Percentiles rank a stretch among this genome's conserved stretches.
phyloP scores from a whole-genome alignment of 2,329 filamentous ascomycete genomes.

The Neocatenulostroma microsporum region DNA sequence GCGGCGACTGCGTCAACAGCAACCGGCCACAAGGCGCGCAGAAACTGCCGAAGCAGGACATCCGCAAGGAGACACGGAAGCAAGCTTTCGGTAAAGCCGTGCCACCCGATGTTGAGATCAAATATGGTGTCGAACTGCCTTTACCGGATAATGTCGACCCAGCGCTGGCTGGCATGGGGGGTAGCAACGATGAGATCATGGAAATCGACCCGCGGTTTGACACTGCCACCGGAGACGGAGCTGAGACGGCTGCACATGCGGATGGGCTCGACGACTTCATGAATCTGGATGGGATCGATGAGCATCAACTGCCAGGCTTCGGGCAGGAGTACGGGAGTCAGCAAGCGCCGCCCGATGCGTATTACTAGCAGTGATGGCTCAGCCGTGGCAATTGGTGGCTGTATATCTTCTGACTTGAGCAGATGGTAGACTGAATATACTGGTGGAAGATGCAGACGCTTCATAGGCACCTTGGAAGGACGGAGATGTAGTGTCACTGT shows the following conservation, averaged over 20 bases:
- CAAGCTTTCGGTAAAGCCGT: conserved; percentile 38
- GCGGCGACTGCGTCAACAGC: conserved; percentile 29
- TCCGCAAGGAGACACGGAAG: conserved; percentile 26
- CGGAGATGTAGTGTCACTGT: too few relatives aligned
- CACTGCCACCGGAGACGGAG: conserved; percentile 17
- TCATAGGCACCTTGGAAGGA: too few relatives aligned
- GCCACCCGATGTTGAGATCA: conserved; percentile 31
- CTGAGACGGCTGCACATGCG: conserved; percentile 6
- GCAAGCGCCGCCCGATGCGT: too few relatives aligned
- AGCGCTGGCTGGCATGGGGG: conserved; percentile 7
- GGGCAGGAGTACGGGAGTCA: conserved; percentile 20
- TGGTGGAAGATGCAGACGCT: too few relatives aligned
- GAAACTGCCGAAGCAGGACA: conserved; percentile 23
- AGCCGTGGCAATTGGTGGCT: too few relatives aligned
- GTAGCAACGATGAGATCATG: conserved; percentile 8
- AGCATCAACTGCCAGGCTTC: conserved; percentile 24
- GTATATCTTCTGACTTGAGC: too few relatives aligned
- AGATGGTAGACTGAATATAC: too few relatives aligned
- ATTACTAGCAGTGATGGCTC: too few relatives aligned
- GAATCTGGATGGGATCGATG: conserved; percentile 32
- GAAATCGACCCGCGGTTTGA: conserved; percentile 28
- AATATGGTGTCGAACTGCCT: conserved; percentile 35
- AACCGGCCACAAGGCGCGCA: conserved; percentile 23
- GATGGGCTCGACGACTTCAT: conserved; percentile 34
- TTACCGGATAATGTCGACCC: conserved; percentile 13